Conservation (phyloP, 2,329 filamentous ascomycete genomes). For the Cyphellophora attinorum region DNA sequence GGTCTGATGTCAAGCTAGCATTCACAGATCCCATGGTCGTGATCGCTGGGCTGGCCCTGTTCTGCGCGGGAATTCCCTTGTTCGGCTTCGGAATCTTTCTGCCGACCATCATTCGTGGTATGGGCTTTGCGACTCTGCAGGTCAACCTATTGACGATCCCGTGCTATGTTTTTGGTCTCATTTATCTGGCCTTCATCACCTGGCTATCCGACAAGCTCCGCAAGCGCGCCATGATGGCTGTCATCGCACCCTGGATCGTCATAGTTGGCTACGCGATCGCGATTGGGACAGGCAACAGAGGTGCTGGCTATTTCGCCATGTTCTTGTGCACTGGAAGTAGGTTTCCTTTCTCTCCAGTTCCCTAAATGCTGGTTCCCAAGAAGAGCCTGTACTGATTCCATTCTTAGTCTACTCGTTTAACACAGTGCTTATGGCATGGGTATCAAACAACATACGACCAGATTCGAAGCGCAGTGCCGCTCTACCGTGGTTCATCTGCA, state of each 20-base stretch:
- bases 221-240: constrained; percentile 21
- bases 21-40: constrained; percentile 3
- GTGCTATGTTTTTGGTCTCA: constrained; percentile 23
- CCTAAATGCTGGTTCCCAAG: too few species aligned
- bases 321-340: constrained; percentile 21
- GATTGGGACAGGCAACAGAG: constrained; percentile 19
- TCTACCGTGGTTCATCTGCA: constrained; percentile 21
- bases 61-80: constrained; percentile 20
- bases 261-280: constrained; percentile 24
- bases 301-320: constrained; percentile 25
- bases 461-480: constrained; percentile 24
- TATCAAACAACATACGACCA: constrained; percentile 24
- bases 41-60: constrained; percentile 14
- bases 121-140: constrained; percentile 8
- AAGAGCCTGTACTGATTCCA: too few species aligned
- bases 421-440: constrained; percentile 21
- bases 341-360: too few species aligned
- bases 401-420: constrained; percentile 20
- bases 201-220: constrained; percentile 22
- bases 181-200: constrained; percentile 18
- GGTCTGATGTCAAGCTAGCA: constrained; percentile 11
- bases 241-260: constrained; percentile 21
- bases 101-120: constrained; percentile 2
- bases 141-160: constrained; percentile 28
- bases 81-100: constrained; percentile 1